Base-by-base conservation (phyloP, 2,329 filamentous ascomycete genomes). In the Apiospora phragmitis region DNA sequence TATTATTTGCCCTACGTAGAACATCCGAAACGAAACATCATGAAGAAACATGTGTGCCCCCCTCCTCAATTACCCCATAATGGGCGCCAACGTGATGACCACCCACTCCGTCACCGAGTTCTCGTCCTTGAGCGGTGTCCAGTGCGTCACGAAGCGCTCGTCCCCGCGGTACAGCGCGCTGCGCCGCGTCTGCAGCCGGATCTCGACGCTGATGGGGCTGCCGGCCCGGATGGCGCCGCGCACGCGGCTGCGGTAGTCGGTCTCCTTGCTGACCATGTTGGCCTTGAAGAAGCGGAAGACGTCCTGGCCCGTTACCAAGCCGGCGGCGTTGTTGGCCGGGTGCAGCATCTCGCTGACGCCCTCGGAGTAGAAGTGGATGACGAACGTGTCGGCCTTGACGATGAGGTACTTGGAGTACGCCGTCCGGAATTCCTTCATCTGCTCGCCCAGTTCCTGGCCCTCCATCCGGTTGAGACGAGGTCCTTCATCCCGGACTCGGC, bases 351-450 rank as follows among this genome's bases (percentile, higher is more conserved):
- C 73, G 38, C 73, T 67, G 2, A 77, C 70, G 65, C 76, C 76
- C 16, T 74, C 75, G 0, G 76, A 77, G 70, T 75, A 76, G 65
- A 77, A 78, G 21, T 71, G 68, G 71, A 78, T 75, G 41, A 73
- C 42, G 62, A 76, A 77, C 11, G 69, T 73, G 69, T 73, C 72
- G 26, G 74, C 74, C 32, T 72, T 68, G 24, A 78, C 67, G 5
- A 78, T 72, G 18, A 78, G 68, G 59, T 77, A 77, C 69, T 72
- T 77, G 38, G 77, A 78, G 65, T 78, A 78, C 0, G 77, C 76
- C 4, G 76, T 75, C 43, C 77, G 75, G 51, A 78, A 78, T 42
- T 78, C 76, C 68, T 75, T 74, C 72, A 77, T 76, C 73, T 78
- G 77, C 8, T 71, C 70, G 21, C 62, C 68, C n/a, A 77, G 70